These are phyloP conservation scores for Aspergillus felis DNA, from an alignment of 2,329 filamentous ascomycete species.

Conservation along the genomic window DNA sequence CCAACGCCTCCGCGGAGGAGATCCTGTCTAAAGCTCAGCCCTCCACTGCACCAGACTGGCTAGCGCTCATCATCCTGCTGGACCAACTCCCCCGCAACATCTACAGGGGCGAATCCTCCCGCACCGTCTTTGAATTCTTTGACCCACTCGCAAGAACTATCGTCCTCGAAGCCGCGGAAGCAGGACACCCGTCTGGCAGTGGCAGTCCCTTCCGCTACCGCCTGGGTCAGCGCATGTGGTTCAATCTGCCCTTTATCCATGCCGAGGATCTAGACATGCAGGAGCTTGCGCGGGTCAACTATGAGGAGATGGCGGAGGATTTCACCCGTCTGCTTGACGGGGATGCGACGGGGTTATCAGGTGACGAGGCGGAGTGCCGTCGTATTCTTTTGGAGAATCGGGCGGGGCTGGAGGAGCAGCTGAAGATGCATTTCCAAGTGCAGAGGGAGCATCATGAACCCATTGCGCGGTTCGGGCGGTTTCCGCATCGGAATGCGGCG, in stretches of 20 bases:
- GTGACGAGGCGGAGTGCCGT: background rate
- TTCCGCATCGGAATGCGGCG: conserved; percentile 22
- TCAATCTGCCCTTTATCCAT: conserved; percentile 59
- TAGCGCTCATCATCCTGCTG: conserved; percentile 55
- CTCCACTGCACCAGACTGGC: conserved; percentile 17
- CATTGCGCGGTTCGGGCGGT: conserved; percentile 20
- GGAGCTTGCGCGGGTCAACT: background rate
- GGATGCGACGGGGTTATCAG: background rate
- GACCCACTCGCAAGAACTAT: conserved; percentile 53
- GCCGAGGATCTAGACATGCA: conserved; percentile 16
- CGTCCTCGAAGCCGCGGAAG: conserved; percentile 33
- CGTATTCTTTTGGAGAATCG: background rate
- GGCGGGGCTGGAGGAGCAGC: background rate
- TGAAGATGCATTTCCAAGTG: background rate
- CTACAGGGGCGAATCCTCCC: conserved; percentile 49
- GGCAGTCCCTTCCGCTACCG: conserved; percentile 31
- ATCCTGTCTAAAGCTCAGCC: background rate
- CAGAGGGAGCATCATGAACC: conserved; percentile 2
- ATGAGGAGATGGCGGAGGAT: conserved; percentile 3
- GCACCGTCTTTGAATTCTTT: conserved; percentile 52
- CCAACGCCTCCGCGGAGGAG: background rate
- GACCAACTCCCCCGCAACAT: conserved; percentile 63
- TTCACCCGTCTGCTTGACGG: background rate
- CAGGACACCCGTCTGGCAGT: conserved; percentile 26
- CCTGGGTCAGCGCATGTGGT: conserved; percentile 49